Percentiles rank a stretch among this genome's conserved stretches.
Evolutionary conservation across 2,329 filamentous ascomycete species (phyloP).

Genomic region (Ophiosphaerella narmari): DNA sequence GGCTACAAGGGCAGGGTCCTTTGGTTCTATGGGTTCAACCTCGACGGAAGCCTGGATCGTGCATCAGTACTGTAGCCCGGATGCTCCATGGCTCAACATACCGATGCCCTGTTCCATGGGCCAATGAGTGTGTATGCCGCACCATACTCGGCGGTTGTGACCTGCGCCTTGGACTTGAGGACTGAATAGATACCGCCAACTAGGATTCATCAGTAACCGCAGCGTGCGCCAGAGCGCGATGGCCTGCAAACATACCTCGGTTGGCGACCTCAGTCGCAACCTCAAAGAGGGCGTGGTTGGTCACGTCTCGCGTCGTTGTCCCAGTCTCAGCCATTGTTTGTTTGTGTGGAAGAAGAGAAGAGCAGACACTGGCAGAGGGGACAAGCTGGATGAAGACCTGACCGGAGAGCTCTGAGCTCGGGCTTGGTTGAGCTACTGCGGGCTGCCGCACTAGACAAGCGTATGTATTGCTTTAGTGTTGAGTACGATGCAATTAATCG

Average conservation of each 20-base stretch:
- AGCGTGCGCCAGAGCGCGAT: slow-evolving; percentile 7
- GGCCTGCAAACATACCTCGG: slow-evolving; percentile 66
- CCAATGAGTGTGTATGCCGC: slow-evolving; percentile 95
- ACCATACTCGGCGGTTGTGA: slow-evolving; percentile 98
- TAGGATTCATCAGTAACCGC: slow-evolving; percentile 46
- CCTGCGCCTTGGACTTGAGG: slow-evolving; percentile 97
- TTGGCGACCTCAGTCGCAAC: slow-evolving; percentile 97
- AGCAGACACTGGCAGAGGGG: slow-evolving; percentile 14
- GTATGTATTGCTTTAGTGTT: slow-evolving; percentile 21
- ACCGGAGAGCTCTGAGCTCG: slow-evolving; percentile 23
- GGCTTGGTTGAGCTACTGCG: slow-evolving; percentile 33
- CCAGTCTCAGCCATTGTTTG: slow-evolving; percentile 22
- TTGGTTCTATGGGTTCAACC: slow-evolving; percentile 89
- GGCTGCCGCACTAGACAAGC: slow-evolving; percentile 36
- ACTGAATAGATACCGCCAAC: slow-evolving; percentile 99
- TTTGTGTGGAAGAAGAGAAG: slow-evolving; percentile 17
- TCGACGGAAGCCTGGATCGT: slow-evolving; percentile 82
- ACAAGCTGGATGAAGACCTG: slow-evolving; percentile 17
- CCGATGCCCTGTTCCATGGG: slow-evolving; percentile 87
- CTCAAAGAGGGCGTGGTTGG: slow-evolving; percentile 95
- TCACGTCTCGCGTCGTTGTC: slow-evolving; percentile 67
- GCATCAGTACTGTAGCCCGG: slow-evolving; percentile 17
- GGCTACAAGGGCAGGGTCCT: slow-evolving; percentile 74
- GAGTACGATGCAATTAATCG: slow-evolving; percentile 22
- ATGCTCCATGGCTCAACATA: slow-evolving; percentile 53